Base-by-base conservation (phyloP, 2,329 filamentous ascomycete genomes). In the Apiospora koreana region DNA sequence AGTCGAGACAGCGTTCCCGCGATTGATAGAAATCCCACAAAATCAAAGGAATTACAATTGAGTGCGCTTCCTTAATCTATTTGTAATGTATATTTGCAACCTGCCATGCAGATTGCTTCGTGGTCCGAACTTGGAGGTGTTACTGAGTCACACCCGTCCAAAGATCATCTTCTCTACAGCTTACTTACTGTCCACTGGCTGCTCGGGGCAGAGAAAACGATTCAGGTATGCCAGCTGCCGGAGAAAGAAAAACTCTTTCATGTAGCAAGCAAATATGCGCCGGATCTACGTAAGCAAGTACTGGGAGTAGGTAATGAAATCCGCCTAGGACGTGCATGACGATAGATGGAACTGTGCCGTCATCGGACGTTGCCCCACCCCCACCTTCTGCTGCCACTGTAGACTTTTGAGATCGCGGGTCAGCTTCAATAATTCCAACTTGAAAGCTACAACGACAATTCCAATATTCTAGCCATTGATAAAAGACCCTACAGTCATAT, bases 301-400 rank as follows among this genome's bases (percentile, higher is more conserved):
- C 5, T 42, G 48, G 18, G 3, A 23, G 25, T 58, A 58, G 50
- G 50, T 25, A 35, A 31, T 58, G 28, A 9, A 28, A 54, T 54
- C 25, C 8, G 5, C n/a, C n/a, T n/a, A 54, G 48, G 48, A 54
- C 48, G 48, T 28, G 48, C 48, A 25, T 25, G 48, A 18, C 25
- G 25, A 28, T 54, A 2, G 9, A 10, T 48, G 50, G 35, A 58
- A 28, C 50, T 35, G 50, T 62, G 54, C 54, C 54, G 54, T 62
- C 54, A 62, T 62, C 54, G 54, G 54, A 62, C 54, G 54, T 62
- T 38, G 54, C 54, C 54, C 54, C 54, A 38, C 54, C 54, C 54
- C 54, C 54, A 62, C 54, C 54, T 38, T 62, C 54, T n/a, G 14
- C 41, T 14, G 50, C 54, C 12, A 18, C 41, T 14, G 50, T 62